phyloP scores from a whole-genome alignment of 1,284 basidiomycete species.

The Fistulina hepatica region DNA sequence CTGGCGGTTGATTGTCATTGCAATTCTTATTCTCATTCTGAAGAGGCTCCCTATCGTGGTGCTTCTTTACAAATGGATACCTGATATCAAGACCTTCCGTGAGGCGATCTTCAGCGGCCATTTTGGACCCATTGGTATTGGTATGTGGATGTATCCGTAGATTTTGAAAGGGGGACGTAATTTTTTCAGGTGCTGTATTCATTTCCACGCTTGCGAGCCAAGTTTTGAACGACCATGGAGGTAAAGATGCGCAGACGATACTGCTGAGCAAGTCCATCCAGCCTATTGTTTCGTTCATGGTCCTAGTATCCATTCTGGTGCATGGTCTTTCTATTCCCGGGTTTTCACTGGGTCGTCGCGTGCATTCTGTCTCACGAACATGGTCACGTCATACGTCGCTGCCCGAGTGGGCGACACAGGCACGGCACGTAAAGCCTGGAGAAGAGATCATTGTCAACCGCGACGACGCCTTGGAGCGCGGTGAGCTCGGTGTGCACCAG shows the following conservation, averaged over 20 bases:
- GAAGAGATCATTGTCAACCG: slow-evolving; percentile 79
- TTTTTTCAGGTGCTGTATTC: slow-evolving; percentile 66
- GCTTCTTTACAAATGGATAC: slow-evolving; percentile 80
- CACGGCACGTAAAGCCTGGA: slow-evolving; percentile 53
- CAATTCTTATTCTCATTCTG: slow-evolving; percentile 67
- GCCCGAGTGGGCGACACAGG: slow-evolving; percentile 63
- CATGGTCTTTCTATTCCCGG: slow-evolving; percentile 91
- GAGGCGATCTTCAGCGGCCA: slow-evolving; percentile 85
- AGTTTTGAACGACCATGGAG: slow-evolving; percentile 45
- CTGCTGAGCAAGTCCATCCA: slow-evolving; percentile 68
- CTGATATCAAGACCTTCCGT: slow-evolving; percentile 84
- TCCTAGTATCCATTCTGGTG: slow-evolving; percentile 75
- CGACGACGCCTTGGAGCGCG: slow-evolving; percentile 46
- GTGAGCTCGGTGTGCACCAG: slow-evolving; percentile 28
- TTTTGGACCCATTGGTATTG: slow-evolving; percentile 89
- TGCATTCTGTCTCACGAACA: slow-evolving; percentile 81
- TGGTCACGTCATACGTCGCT: slow-evolving; percentile 44
- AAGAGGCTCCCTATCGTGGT: slow-evolving; percentile 80
- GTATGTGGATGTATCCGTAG: slow-evolving; percentile 26
- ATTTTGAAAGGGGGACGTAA: no score
- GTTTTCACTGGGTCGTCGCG: slow-evolving; percentile 82
- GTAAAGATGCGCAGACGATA: slow-evolving; percentile 51
- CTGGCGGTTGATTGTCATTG: slow-evolving; percentile 77
- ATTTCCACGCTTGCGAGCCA: slow-evolving; percentile 79
- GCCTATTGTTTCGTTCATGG: slow-evolving; percentile 87